Conservation (phyloP, 163 green algal species). For the Coccomyxa subellipsoidea region DNA sequence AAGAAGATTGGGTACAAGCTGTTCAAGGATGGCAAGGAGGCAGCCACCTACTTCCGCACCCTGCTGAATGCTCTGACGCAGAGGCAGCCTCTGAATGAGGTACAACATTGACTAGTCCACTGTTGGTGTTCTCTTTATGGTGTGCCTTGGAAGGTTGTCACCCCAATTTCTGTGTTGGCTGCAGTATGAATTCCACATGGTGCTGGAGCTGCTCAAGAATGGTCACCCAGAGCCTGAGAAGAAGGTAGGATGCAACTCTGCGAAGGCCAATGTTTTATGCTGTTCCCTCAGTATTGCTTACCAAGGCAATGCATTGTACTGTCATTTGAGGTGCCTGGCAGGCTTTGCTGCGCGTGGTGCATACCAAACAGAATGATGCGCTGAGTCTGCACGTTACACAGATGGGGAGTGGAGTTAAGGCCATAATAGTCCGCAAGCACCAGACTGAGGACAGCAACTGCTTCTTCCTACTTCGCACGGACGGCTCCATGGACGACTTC, state of each 20-base stretch:
- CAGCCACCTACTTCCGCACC: neutral
- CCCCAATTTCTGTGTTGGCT: neutral
- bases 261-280: neutral
- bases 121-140: too few relatives aligned
- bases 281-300: too few relatives aligned
- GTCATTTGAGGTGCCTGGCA: too few relatives aligned
- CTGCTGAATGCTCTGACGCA: neutral
- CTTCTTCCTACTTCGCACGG: constrained; percentile 42
- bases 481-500: constrained; percentile 45
- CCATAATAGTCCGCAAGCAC: constrained; percentile 33
- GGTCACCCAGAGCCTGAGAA: constrained; percentile 42
- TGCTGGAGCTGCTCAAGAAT: constrained; percentile 46
- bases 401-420: constrained; percentile 37
- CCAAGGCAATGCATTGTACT: too few relatives aligned
- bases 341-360: neutral
- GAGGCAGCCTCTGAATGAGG: constrained; percentile 13
- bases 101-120: neutral
- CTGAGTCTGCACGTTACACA: constrained; percentile 11
- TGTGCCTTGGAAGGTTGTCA: too few relatives aligned
- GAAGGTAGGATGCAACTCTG: constrained; percentile 31
- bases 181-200: constrained; percentile 55
- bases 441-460: constrained; percentile 24
- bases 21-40: neutral
- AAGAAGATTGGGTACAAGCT: constrained; percentile 12
- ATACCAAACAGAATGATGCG: neutral